Evolutionary conservation across 2,329 filamentous ascomycete species (phyloP).

Genomic region (Cercospora sp.): DNA sequence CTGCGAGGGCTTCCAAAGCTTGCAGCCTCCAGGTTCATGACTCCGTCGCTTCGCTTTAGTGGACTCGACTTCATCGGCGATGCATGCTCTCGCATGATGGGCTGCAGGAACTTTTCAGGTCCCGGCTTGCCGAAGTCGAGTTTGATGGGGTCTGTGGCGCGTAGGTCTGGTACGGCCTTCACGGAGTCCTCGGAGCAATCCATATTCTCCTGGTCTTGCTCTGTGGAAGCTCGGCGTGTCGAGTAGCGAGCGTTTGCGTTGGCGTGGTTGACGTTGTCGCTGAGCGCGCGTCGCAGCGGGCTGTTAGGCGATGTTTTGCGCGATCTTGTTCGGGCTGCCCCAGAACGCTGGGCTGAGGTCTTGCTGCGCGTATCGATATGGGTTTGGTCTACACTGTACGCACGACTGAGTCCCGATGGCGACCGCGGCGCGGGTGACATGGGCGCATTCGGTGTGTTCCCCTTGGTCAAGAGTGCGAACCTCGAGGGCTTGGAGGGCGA

Average conservation of each 20-base stretch:
- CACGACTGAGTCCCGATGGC: slow-evolving; percentile 47
- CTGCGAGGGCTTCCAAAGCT: slow-evolving; percentile 81
- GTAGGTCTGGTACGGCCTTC: slow-evolving; percentile 27
- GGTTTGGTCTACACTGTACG: slow-evolving; percentile 45
- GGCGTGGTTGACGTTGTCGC: slow-evolving; percentile 67
- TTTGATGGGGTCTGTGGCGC: slow-evolving; percentile 49
- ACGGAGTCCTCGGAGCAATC: slow-evolving; percentile 32
- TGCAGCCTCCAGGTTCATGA: slow-evolving; percentile 81
- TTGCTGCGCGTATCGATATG: slow-evolving; percentile 48
- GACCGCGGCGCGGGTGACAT: slow-evolving; percentile 40
- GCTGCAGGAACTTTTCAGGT: slow-evolving; percentile 49
- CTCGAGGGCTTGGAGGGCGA: slow-evolving; percentile 81
- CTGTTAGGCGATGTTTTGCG: slow-evolving; percentile 77
- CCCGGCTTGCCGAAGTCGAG: slow-evolving; percentile 51
- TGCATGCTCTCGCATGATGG: slow-evolving; percentile 49
- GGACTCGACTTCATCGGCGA: slow-evolving; percentile 71
- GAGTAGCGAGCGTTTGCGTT: slow-evolving; percentile 61
- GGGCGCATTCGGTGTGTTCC: slow-evolving; percentile 40
- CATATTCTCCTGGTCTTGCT: slow-evolving; percentile 47
- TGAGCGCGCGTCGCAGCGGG: slow-evolving; percentile 76
- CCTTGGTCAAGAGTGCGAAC: slow-evolving; percentile 63
- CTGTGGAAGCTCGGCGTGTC: slow-evolving; percentile 50
- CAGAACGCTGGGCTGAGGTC: slow-evolving; percentile 37
- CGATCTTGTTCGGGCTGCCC: slow-evolving; percentile 45
- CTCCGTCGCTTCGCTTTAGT: slow-evolving; percentile 86